A percentile compares a stretch with the other conserved stretches of the same genome.
These are phyloP conservation scores for Penicillium italicum DNA, from an alignment of 2,329 filamentous ascomycete species.

Conservation along the genomic window DNA sequence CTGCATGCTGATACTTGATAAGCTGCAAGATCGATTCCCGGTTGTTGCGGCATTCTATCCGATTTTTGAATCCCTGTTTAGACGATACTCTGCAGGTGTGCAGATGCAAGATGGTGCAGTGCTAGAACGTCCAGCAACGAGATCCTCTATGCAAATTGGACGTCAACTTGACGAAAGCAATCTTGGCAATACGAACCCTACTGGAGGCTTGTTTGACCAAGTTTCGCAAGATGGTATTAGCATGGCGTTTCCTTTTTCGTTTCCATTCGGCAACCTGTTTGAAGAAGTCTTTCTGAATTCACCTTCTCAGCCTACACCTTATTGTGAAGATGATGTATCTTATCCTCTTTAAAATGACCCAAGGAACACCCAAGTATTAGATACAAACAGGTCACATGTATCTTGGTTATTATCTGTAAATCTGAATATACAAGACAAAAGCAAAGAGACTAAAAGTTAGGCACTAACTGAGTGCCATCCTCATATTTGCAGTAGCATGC, in stretches of 20 bases:
- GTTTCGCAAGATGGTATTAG: slow-evolving; percentile 7
- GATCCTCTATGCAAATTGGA: not conserved
- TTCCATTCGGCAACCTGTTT: slow-evolving; percentile 13
- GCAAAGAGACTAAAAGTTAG: not conserved
- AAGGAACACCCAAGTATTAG: no score
- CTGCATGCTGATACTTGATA: slow-evolving; percentile 24
- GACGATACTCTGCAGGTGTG: not conserved
- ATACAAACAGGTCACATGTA: not conserved
- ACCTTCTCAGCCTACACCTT: not conserved
- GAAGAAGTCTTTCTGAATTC: slow-evolving; percentile 13
- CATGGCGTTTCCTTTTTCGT: slow-evolving; percentile 9
- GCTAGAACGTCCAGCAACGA: not conserved
- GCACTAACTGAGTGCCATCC: not conserved
- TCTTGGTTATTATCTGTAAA: no score
- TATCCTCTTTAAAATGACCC: not conserved
- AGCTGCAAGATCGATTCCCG: slow-evolving; percentile 22
- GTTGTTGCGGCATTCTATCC: slow-evolving; percentile 14
- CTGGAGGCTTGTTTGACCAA: slow-evolving; percentile 3
- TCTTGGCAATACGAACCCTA: not conserved
- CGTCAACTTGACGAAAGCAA: not conserved
- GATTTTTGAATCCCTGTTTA: slow-evolving; percentile 12
- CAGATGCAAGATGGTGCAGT: not conserved
- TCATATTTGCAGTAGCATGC: slow-evolving; percentile 9
- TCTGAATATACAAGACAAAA: not conserved
- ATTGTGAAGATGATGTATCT: not conserved